Base-by-base conservation (phyloP, 495 filamentous ascomycete species). In the Penicillium pulvis region DNA sequence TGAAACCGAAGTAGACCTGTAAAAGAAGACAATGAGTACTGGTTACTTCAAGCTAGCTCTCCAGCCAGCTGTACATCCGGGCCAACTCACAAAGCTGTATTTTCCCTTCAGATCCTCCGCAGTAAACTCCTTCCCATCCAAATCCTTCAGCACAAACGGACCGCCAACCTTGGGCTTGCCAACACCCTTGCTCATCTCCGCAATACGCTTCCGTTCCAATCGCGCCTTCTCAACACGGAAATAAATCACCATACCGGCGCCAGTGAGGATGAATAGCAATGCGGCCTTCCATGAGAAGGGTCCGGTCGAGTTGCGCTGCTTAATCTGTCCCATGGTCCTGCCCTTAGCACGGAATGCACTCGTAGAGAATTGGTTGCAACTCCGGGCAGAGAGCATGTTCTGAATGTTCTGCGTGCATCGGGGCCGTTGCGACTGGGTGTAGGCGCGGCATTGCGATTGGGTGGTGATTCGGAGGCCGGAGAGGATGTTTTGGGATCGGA, bases 1-100 rank as follows among this genome's bases (percentile, higher is more conserved):
- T 91, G 85, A 98, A 98, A 63, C 94, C 94, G 71, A 98, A 98
- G 75, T 98, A 98, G 45, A 97, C 86, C 90, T 89, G 61, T 23
- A 23, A 55, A 14, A 36, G 28, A 46, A 55, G 7, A 35, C 2
- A 19, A 19, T 30, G 23, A 12, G 10, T 14, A 44, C 5, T 20
- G n/a, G 8, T 26, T 55, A 36, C 11, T n/a, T 55, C 17, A 30
- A 39, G 49, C 24, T 19, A 47, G 20, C 45, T 11, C 20, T 35
- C 28, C n/a, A 31, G 39, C 16, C 26, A 49, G 24, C 26, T 14
- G 20, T 39, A 17, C n/a, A 44, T 53, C 2, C 11, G 44, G 23
- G 5, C 2, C 11, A 51, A 75, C 81, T 62, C 53, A 83, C 81
- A 79, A 98, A 78, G 55, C 85, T 85, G 75, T 94, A 95, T 64